Conservation (phyloP, 257 asterid species). For the Rubia yunnanensis region DNA sequence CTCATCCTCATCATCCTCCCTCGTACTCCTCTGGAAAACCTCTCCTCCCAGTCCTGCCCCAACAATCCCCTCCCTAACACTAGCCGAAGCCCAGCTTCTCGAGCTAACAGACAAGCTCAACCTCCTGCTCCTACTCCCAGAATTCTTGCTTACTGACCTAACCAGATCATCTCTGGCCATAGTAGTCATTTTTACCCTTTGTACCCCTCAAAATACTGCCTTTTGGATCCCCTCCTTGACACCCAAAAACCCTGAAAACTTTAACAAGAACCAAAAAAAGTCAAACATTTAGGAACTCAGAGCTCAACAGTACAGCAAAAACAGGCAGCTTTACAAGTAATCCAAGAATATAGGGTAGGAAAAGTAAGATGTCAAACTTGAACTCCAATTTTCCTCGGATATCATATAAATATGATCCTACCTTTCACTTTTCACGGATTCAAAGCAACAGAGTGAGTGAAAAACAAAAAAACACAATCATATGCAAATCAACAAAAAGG, state of each 20-base stretch:
- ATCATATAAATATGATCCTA: not conserved
- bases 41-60: conserved; percentile 49
- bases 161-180: conserved; percentile 40
- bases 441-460: not conserved
- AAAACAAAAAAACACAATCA: not conserved
- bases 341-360: too few species aligned
- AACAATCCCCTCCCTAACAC: conserved; percentile 60
- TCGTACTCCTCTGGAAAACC: conserved; percentile 54
- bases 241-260: conserved; percentile 3
- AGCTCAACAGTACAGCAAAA: not conserved
- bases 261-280: conserved; percentile 10
- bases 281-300: not conserved
- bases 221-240: not conserved
- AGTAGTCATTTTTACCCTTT: conserved; percentile 25
- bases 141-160: conserved; percentile 54
- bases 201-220: not conserved
- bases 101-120: conserved; percentile 40
- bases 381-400: not conserved
- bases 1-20: conserved; percentile 73
- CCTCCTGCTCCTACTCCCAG: conserved; percentile 30
- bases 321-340: not conserved
- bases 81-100: conserved; percentile 71
- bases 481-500: not conserved
- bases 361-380: too few species aligned
- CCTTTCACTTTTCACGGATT: not conserved